Evolutionary conservation across 164 flowering plant genomes (phyloP).

Genomic region (Vitis vinifera): DNA sequence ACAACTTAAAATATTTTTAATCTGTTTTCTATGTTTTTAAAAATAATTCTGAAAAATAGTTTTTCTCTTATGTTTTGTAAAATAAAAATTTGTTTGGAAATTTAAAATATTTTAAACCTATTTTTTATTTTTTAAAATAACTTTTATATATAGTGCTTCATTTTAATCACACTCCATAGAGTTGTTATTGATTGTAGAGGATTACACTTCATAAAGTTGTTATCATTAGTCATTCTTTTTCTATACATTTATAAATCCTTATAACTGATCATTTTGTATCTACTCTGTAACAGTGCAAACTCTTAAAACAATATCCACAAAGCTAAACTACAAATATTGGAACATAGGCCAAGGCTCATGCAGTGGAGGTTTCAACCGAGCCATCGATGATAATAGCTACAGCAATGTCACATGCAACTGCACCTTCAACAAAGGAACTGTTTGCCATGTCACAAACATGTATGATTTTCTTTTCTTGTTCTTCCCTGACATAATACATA

Average conservation of each 20-base stretch:
- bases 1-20: too few relatives aligned
- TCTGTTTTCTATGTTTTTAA: too few relatives aligned
- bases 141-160: too few relatives aligned
- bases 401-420: slow-evolving; percentile 46
- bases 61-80: too few relatives aligned
- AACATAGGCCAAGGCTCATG: slow-evolving; percentile 23
- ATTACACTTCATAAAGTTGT: too few relatives aligned
- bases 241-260: background rate
- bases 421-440: slow-evolving; percentile 21
- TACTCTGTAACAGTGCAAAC: slow-evolving; percentile 25
- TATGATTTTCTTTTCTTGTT: slow-evolving; percentile 16
- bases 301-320: slow-evolving; percentile 32
- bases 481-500: background rate
- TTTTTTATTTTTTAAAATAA: too few relatives aligned
- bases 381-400: background rate
- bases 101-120: too few relatives aligned
- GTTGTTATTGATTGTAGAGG: too few relatives aligned
- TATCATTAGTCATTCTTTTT: background rate
- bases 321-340: slow-evolving; percentile 28
- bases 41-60: too few relatives aligned
- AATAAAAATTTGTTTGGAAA: too few relatives aligned
- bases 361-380: background rate
- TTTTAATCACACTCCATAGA: too few relatives aligned
- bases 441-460: slow-evolving; percentile 38
- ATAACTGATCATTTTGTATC: background rate